Conservation (phyloP, 331 rosid genomes). For the Arachis monticola region DNA sequence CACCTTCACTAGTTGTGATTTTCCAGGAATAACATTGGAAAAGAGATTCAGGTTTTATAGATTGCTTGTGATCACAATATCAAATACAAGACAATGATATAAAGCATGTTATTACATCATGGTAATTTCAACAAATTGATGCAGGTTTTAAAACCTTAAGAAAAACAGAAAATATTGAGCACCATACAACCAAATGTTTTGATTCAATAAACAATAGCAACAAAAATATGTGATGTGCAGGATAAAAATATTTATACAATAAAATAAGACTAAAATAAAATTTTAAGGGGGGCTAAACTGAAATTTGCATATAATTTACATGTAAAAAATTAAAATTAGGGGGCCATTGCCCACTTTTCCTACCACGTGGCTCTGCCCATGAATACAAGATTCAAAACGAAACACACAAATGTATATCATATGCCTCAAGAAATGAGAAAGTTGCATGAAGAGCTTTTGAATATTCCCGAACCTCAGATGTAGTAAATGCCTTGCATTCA, state of each 20-base stretch:
- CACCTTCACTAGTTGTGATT: constrained; percentile 82
- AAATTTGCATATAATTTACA: too few species aligned
- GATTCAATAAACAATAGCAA: constrained; percentile 25
- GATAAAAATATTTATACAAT: background rate
- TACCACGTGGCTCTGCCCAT: too few species aligned
- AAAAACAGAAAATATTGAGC: constrained; percentile 14
- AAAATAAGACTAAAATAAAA: too few species aligned
- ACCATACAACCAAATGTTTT: constrained; percentile 23
- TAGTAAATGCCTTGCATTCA: too few species aligned
- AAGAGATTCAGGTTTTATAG: constrained; percentile 28
- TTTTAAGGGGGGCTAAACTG: too few species aligned
- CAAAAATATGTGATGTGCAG: constrained; percentile 32
- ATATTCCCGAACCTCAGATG: too few species aligned
- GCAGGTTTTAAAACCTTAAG: constrained; percentile 7
- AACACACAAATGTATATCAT: too few species aligned
- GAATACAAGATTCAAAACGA: too few species aligned
- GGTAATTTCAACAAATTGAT: constrained; percentile 22
- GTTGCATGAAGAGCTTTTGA: too few species aligned
- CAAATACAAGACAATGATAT: constrained; percentile 28
- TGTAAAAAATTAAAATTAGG: too few species aligned
- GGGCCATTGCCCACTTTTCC: too few species aligned
- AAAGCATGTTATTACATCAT: background rate
- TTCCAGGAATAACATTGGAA: constrained; percentile 88
- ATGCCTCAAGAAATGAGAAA: too few species aligned
- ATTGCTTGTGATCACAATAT: constrained; percentile 17